These are phyloP conservation scores for Fusarium protoensiforme DNA, from an alignment of 2,329 filamentous ascomycete genomes.

Conservation along the genomic window DNA sequence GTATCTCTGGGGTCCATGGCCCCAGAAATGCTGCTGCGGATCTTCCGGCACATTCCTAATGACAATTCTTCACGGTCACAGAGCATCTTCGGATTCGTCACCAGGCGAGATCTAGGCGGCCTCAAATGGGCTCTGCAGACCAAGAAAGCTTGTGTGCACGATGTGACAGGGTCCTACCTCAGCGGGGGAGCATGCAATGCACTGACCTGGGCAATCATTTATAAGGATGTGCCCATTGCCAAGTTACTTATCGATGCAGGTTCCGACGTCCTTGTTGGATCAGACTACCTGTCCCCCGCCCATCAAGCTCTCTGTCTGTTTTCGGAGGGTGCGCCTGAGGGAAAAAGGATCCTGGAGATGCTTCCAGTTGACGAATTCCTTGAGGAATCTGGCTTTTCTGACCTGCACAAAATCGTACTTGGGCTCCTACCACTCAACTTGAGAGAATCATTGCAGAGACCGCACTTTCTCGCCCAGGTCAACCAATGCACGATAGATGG, in stretches of 20 bases:
- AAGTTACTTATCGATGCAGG: not conserved
- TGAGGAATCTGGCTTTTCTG: not conserved
- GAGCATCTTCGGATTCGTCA: not conserved
- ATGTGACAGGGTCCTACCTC: not conserved
- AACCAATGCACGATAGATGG: not conserved
- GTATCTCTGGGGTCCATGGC: not conserved
- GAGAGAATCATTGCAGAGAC: slow-evolving; percentile 1
- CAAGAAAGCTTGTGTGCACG: not conserved
- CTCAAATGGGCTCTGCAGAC: not conserved
- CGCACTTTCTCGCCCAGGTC: not conserved
- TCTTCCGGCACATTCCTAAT: not conserved
- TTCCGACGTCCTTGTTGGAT: not conserved
- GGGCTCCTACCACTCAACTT: not conserved
- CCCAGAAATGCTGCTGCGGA: not conserved
- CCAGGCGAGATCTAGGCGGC: not conserved
- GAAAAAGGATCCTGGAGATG: not conserved
- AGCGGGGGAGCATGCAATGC: not conserved
- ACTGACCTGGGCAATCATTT: not conserved
- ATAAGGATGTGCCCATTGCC: not conserved
- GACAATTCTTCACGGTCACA: not conserved
- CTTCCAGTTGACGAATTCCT: not conserved
- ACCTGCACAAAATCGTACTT: not conserved
- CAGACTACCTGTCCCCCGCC: not conserved
- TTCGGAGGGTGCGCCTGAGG: not conserved
- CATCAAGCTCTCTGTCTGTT: not conserved